phyloP scores from a whole-genome alignment of 768 basidiomycete genomes.

The Suillus bovinus region DNA sequence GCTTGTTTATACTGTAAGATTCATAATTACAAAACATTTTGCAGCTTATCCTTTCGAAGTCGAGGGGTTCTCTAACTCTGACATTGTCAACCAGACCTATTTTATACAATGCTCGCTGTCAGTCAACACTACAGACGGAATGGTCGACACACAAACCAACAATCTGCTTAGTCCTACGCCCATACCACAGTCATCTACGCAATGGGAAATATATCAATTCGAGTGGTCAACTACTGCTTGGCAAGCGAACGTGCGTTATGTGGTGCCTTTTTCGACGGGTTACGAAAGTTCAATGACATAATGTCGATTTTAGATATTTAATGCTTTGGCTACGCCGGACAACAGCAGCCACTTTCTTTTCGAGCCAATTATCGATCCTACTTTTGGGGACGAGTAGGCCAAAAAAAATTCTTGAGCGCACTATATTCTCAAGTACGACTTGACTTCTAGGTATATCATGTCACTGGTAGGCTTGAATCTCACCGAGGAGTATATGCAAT shows the following conservation, averaged over 20 bases:
- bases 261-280: no score
- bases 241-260: background rate
- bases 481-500: no score
- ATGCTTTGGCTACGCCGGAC: background rate
- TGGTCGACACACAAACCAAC: background rate
- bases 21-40: background rate
- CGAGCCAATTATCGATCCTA: background rate
- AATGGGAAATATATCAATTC: background rate
- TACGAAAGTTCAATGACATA: background rate
- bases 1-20: background rate
- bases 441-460: conserved; percentile 4
- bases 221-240: background rate
- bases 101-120: background rate
- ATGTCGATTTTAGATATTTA: background rate
- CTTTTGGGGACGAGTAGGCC: background rate
- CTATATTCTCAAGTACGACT: no score
- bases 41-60: background rate
- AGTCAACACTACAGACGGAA: background rate
- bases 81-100: background rate
- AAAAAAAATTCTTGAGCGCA: no score
- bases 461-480: background rate
- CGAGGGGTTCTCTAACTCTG: no score
- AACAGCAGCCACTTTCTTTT: no score
- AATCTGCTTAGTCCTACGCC: background rate
- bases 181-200: background rate